Percentiles rank a stretch among this genome's conserved stretches.
Evolutionary conservation across 805 yeast species (phyloP).

Genomic region (Suhomyces emberorum): DNA sequence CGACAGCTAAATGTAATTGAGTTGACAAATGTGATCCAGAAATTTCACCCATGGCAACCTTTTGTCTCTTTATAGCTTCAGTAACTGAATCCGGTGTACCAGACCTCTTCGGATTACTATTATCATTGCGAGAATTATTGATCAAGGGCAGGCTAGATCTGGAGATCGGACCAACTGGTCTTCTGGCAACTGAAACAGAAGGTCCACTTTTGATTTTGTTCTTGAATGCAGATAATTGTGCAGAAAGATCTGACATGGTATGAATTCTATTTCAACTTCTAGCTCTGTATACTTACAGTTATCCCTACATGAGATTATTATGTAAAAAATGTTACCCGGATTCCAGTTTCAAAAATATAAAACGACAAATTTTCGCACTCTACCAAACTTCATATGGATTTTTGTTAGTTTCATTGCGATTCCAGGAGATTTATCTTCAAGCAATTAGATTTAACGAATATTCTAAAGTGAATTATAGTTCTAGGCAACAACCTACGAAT

Average conservation of each 20-base stretch:
- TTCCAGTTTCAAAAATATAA: not conserved
- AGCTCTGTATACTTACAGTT: too few species aligned
- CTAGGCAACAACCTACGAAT: too few species aligned
- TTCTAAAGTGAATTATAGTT: too few species aligned
- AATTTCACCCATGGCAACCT: slow-evolving; percentile 22
- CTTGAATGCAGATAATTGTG: slow-evolving; percentile 45
- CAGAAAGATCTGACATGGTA: slow-evolving; percentile 38
- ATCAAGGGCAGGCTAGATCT: slow-evolving; percentile 13
- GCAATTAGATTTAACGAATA: slow-evolving; percentile 12
- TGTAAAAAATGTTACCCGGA: slow-evolving; percentile 4
- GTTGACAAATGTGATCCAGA: slow-evolving; percentile 75
- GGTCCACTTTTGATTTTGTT: slow-evolving; percentile 45
- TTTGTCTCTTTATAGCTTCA: slow-evolving; percentile 37
- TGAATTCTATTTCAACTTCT: too few species aligned
- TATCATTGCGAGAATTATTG: slow-evolving; percentile 1
- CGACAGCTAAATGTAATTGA: slow-evolving; percentile 86
- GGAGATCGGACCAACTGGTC: slow-evolving; percentile 15
- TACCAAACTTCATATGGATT: not conserved
- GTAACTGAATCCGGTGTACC: slow-evolving; percentile 20
- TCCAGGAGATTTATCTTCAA: slow-evolving; percentile 21
- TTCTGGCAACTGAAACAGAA: slow-evolving; percentile 33
- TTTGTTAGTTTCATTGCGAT: slow-evolving; percentile 1
- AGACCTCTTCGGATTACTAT: slow-evolving; percentile 12
- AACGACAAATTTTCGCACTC: too few species aligned
- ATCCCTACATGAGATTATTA: too few species aligned